Base-by-base conservation (phyloP, 306 rosid genomes). In the Cercis canadensis region DNA sequence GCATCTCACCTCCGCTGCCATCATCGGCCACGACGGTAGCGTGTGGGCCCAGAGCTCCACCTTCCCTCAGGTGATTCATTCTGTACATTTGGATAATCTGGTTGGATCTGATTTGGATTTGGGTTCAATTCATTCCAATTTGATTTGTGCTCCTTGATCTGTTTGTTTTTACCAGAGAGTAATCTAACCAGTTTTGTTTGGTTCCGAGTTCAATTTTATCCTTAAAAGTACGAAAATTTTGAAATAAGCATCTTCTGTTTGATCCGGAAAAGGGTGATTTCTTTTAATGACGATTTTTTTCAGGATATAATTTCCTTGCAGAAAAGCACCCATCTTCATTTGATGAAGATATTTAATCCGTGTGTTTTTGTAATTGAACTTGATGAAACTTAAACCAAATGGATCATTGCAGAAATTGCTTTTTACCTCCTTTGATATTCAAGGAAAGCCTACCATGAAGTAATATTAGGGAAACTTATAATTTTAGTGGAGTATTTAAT, bases 21-120 rank as follows among this genome's bases (percentile, higher is more conserved):
- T 86, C 62, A 9, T 81, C 59, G 91, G 88, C 61, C 85, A 16
- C 68, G 90, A 86, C 59, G 90, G 79, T 11, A 68, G 76, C 56
- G 78, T 83, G 31, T 86, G 91, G 91, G 88, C 88, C 6, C 80
- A 86, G 77, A 83, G 86, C 79, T 4, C 82, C 37, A 64, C 4
- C 39, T 86, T 83, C 81, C 91, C 91, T 44, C 62, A 80, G 87
- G 90, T 82, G 37, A 5, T 11, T 21, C 12, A 2, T 11, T 45
- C 3, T 41, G 2, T 46, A 58, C 1, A 7, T 58, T 53, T 18
- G 8, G 14, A 10, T 56, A 33, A 39, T 17, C 6, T 39, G 0
- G 2, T 74, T 46, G 16, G 73, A 68, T 68, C 63, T 41, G 33
- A 24, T 24, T 24, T 32, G 43, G 33, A 13, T 56, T 33, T 3